Percentiles rank a stretch among this genome's conserved stretches.
Evolutionary conservation across 2,329 filamentous ascomycete genomes (phyloP).

Genomic region (Fusarium keratoplasticum): DNA sequence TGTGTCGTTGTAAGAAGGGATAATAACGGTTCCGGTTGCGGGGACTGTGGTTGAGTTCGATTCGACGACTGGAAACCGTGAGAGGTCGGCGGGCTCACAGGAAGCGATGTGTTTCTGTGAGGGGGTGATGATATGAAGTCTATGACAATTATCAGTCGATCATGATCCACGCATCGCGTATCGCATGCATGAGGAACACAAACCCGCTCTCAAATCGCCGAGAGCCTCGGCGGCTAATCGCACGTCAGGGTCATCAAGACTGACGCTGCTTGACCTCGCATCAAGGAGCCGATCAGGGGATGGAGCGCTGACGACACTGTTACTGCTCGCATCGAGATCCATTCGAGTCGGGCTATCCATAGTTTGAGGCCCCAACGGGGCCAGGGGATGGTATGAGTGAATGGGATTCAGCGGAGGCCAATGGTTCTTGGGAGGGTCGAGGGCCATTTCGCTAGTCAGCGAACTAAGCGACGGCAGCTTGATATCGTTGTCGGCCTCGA

Average conservation of each 20-base stretch:
- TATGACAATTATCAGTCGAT: constrained; percentile 47
- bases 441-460: constrained; percentile 47
- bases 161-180: constrained; percentile 5
- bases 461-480: constrained; percentile 53
- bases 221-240: constrained; percentile 80
- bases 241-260: constrained; percentile 74
- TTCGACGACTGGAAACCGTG: constrained; percentile 47
- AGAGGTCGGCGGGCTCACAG: constrained; percentile 50
- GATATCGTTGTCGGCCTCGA: constrained; percentile 44
- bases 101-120: constrained; percentile 55
- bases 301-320: constrained; percentile 54
- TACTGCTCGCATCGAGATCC: constrained; percentile 60
- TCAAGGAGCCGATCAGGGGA: constrained; percentile 61
- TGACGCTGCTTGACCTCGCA: constrained; percentile 63
- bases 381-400: constrained; percentile 54
- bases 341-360: constrained; percentile 60
- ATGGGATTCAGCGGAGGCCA: constrained; percentile 65
- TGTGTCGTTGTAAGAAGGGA: constrained; percentile 90
- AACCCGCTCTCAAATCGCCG: constrained; percentile 79
- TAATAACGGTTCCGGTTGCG: constrained; percentile 81
- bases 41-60: constrained; percentile 50
- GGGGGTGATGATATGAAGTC: constrained; percentile 76
- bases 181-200: constrained; percentile 8
- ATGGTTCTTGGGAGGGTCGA: constrained; percentile 36
- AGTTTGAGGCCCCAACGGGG: constrained; percentile 45